Conservation (phyloP, 441 rosid genomes). For the Adansonia rubrostipa region DNA sequence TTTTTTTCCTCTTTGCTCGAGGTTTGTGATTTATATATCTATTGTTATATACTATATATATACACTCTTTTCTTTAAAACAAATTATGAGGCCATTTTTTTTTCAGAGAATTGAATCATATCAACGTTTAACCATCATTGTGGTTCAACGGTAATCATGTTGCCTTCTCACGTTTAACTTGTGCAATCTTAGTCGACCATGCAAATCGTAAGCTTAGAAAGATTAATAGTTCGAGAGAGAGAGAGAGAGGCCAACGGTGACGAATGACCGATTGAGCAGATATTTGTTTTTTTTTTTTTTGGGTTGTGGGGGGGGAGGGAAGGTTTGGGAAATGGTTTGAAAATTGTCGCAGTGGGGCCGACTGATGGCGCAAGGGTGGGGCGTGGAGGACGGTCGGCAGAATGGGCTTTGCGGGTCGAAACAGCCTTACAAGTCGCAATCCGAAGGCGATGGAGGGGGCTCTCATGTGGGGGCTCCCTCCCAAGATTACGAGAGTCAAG, state of each 20-base stretch:
- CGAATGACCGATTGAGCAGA: neutral
- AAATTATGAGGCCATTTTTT: too few relatives aligned
- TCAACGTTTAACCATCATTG: too few relatives aligned
- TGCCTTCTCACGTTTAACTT: neutral
- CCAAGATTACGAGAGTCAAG: neutral
- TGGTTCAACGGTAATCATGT: too few relatives aligned
- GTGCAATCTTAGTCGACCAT: neutral
- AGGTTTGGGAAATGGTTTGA: neutral
- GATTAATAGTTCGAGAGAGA: neutral
- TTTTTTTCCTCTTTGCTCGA: neutral
- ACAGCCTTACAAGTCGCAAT: slow-evolving; percentile 42
- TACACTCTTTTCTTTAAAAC: too few relatives aligned
- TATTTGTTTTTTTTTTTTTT: neutral
- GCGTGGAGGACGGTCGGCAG: slow-evolving; percentile 43
- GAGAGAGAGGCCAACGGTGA: neutral
- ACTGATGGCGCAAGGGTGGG: slow-evolving; percentile 24
- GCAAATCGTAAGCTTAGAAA: neutral
- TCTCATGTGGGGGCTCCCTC: neutral
- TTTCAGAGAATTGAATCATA: too few relatives aligned
- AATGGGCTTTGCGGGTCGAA: slow-evolving; percentile 47
- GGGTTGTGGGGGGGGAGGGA: too few relatives aligned
- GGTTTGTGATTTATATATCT: neutral
- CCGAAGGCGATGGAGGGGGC: slow-evolving; percentile 25
- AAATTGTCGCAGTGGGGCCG: slow-evolving; percentile 29
- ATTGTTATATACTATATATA: neutral